These are phyloP conservation scores for Erodium chrysanthum DNA, from an alignment of 441 rosid species.

Conservation along the genomic window DNA sequence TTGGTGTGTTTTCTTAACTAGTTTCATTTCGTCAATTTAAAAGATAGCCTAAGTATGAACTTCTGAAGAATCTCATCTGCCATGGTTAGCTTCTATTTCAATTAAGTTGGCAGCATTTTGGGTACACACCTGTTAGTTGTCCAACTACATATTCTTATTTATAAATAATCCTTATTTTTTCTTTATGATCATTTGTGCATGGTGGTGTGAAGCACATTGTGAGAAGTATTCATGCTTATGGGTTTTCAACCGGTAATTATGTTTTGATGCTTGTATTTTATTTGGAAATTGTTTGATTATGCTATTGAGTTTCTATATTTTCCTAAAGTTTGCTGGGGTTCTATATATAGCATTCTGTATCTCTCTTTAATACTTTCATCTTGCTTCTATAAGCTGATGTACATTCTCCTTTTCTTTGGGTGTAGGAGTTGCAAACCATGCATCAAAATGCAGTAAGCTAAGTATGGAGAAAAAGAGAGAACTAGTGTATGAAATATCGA, in stretches of 20 bases:
- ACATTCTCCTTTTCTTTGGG: slow-evolving; percentile 9
- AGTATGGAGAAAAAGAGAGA: slow-evolving; percentile 81
- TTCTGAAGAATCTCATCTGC: too few relatives aligned
- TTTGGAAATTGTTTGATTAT: background rate
- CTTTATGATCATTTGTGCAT: too few relatives aligned
- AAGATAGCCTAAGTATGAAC: too few relatives aligned
- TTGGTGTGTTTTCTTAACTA: too few relatives aligned
- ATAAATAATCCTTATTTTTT: too few relatives aligned
- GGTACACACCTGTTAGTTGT: too few relatives aligned
- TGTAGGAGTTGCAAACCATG: slow-evolving; percentile 47
- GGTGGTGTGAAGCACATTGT: too few relatives aligned
- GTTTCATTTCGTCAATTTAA: too few relatives aligned
- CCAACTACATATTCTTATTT: too few relatives aligned
- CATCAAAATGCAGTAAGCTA: slow-evolving; percentile 55
- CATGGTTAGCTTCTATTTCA: too few relatives aligned
- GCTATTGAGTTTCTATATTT: background rate
- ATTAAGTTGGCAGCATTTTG: too few relatives aligned
- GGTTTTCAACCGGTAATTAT: background rate
- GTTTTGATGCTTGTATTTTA: background rate
- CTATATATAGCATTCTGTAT: background rate
- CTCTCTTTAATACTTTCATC: background rate
- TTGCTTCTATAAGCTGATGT: background rate
- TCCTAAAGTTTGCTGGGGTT: background rate
- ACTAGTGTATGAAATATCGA: slow-evolving; percentile 63
- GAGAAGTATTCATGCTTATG: too few relatives aligned